Evolutionary conservation across 129 eudicot genomes (phyloP).

Genomic region (Lonicera japonica): DNA sequence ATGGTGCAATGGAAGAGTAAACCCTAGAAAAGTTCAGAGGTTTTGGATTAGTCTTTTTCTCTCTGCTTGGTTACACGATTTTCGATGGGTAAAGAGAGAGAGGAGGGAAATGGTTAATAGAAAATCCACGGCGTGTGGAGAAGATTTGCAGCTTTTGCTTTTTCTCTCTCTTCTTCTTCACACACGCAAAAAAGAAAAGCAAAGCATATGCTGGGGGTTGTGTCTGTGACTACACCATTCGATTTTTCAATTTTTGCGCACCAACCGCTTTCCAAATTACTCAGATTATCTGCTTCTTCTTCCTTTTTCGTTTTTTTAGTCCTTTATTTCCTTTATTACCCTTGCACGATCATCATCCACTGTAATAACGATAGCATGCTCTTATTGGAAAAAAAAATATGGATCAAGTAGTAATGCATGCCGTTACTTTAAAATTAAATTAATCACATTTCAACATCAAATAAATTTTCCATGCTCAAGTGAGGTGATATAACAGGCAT

Average conservation of each 20-base stretch:
- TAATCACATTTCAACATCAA: no score
- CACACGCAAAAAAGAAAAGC: neutral
- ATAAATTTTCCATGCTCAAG: no score
- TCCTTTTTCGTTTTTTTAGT: no score
- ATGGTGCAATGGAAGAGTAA: conserved; percentile 11
- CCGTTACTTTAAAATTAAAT: no score
- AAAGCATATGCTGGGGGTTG: neutral
- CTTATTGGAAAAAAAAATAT: no score
- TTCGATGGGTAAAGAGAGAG: neutral
- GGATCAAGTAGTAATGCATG: no score
- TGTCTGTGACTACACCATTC: conserved; percentile 18
- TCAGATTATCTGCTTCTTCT: neutral
- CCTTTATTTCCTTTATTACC: no score
- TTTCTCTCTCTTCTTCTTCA: conserved; percentile 6
- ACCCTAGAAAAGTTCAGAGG: conserved; percentile 29
- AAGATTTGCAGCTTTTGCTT: conserved; percentile 20
- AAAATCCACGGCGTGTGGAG: conserved; percentile 39
- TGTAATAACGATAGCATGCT: no score
- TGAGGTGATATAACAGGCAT: no score
- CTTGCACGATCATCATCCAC: no score
- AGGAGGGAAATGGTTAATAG: neutral
- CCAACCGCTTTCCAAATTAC: conserved; percentile 39
- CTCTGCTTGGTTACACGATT: no score
- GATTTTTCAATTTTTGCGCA: conserved; percentile 29
- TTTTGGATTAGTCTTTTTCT: neutral